Base-by-base conservation (phyloP, 2,329 filamentous ascomycete species). In the Chalara sp. region DNA sequence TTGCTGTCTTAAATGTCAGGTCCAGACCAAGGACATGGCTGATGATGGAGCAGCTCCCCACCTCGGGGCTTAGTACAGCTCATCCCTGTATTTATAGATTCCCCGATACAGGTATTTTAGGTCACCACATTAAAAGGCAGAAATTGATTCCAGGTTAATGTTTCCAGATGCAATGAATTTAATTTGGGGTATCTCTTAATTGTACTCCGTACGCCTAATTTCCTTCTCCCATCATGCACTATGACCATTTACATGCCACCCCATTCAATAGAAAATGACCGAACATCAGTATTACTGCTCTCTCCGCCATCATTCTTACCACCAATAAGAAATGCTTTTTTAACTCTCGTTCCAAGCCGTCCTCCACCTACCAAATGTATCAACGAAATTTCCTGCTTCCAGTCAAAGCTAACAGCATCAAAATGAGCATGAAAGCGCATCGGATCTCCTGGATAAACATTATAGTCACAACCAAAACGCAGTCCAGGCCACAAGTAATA, bases 371-470 rank as follows among this genome's bases (percentile, higher is more conserved):
- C 85, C 11, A 99, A 73, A 58, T 96, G 87, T 58, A 96, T 77
- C 62, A 97, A 73, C 37, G 87, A 79, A 51, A 99, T 85, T 59
- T 90, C 82, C 61, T 96, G 81, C 54, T 96, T 83, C 89, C 90
- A 97, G n/a, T 76, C 82, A 60, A 87, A 81, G 32, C 87, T 83
- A n/a, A 85, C 86, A 6, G 86, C 88, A 61, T 96, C 78, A 67
- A 96, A 97, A 67, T 99, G 93, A 44, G 89, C 93, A 68, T 99
- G 93, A 67, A 95, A 99, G 8, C 93, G 84, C 47, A 99, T 75
- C 1, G 93, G 90, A 66, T 99, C 93, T 44, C 93, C 93, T 0
- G 93, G 93, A 62, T 99, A 99, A 5, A 95, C 89, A 59, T 90
- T 89, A 69, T 95, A 96, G 63, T 93, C 83, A 61, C 91, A 95